Percentiles rank a stretch among this genome's conserved stretches.
phyloP scores from a whole-genome alignment of 768 basidiomycete genomes.

The Suillus plorans region DNA sequence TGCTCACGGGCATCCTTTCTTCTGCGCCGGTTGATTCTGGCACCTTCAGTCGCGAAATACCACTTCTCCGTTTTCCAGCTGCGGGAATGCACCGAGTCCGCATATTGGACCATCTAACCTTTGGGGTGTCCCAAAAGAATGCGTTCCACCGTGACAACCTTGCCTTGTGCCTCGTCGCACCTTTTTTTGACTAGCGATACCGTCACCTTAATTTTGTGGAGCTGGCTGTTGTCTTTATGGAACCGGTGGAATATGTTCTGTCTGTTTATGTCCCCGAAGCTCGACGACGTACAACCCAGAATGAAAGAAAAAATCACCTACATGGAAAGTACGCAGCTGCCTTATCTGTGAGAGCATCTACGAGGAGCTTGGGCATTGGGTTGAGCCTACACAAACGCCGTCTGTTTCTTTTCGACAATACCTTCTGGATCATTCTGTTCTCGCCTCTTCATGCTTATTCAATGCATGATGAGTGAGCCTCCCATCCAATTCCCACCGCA shows the following conservation, averaged over 20 bases:
- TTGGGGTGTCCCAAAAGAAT: slow-evolving; percentile 31
- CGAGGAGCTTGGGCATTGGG: slow-evolving; percentile 43
- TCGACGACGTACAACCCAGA: slow-evolving; percentile 1
- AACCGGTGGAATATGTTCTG: slow-evolving; percentile 35
- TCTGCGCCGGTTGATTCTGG: background rate
- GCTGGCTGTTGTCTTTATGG: slow-evolving; percentile 31
- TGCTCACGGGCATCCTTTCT: background rate
- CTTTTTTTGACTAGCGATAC: slow-evolving; percentile 37
- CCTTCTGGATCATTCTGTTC: slow-evolving; percentile 45
- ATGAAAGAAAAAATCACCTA: slow-evolving; percentile 19
- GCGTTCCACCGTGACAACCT: slow-evolving; percentile 29
- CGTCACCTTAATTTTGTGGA: slow-evolving; percentile 31
- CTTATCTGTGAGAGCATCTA: slow-evolving; percentile 33
- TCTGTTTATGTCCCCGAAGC: slow-evolving; percentile 31
- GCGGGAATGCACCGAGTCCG: slow-evolving; percentile 33
- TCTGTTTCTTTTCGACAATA: slow-evolving; percentile 37
- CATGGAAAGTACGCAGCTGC: slow-evolving; percentile 52
- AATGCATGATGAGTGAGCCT: slow-evolving; percentile 15
- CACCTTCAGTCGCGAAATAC: slow-evolving; percentile 17
- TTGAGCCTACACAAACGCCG: slow-evolving; percentile 41
- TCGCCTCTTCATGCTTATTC: slow-evolving; percentile 45
- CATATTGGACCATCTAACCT: slow-evolving; percentile 31
- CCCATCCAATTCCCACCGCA: slow-evolving; percentile 19
- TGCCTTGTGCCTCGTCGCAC: slow-evolving; percentile 36
- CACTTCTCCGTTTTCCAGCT: slow-evolving; percentile 32